These are phyloP conservation scores for Singerocomus inundabilis DNA, from an alignment of 1,284 basidiomycete genomes.

Conservation along the genomic window DNA sequence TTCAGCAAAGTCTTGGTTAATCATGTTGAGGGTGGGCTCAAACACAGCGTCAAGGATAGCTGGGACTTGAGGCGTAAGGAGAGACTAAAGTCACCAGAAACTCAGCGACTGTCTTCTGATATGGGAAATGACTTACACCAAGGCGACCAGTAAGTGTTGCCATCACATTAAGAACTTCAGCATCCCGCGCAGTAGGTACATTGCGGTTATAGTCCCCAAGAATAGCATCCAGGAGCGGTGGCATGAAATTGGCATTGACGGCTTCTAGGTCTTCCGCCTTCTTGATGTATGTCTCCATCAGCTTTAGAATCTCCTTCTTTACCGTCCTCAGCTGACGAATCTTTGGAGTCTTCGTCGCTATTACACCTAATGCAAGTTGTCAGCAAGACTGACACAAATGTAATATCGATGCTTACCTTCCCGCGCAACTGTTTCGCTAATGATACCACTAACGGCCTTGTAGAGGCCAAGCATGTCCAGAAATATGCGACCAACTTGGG, in stretches of 20 bases:
- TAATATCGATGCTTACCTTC: constrained; percentile 57
- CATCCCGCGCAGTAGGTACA: constrained; percentile 91
- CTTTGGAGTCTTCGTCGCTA: constrained; percentile 98
- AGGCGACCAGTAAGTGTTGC: constrained; percentile 91
- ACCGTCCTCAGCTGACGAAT: constrained; percentile 93
- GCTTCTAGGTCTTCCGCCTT: constrained; percentile 95
- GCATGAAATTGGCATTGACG: constrained; percentile 91
- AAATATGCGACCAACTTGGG: constrained; percentile 95
- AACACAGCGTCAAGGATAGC: constrained; percentile 97
- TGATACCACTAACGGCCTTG: constrained; percentile 97
- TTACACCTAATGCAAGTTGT: constrained; percentile 54
- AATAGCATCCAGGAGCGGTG: constrained; percentile 94
- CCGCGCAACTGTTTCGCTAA: constrained; percentile 88
- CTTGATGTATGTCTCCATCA: constrained; percentile 97
- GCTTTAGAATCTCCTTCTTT: constrained; percentile 97
- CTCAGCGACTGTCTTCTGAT: constrained; percentile 4
- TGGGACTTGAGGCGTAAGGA: constrained; percentile 93
- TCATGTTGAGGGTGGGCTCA: constrained; percentile 97
- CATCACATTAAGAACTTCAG: constrained; percentile 98
- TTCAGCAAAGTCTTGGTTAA: constrained; percentile 98
- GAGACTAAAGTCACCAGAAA: constrained; percentile 44
- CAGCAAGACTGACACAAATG: constrained; percentile 1
- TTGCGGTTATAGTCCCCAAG: constrained; percentile 96
- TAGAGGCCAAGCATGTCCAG: constrained; percentile 98
- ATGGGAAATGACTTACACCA: constrained; percentile 55